A percentile compares a stretch with the other conserved stretches of the same genome.
phyloP scores from a whole-genome alignment of 2,329 filamentous ascomycete species.

The Trichoderma arundinaceum region DNA sequence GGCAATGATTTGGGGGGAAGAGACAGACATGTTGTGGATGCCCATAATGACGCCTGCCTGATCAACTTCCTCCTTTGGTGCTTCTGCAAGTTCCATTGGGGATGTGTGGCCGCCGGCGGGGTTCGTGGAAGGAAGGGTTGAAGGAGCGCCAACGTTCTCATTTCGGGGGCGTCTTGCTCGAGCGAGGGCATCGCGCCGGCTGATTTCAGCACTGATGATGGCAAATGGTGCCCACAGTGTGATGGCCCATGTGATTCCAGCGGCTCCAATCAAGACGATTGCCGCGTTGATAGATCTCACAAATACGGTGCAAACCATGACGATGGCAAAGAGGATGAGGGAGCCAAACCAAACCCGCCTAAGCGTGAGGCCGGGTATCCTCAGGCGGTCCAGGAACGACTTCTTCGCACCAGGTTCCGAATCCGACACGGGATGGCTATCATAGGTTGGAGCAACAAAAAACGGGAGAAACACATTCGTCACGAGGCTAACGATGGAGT shows the following conservation, averaged over 20 bases:
- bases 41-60: constrained; percentile 90
- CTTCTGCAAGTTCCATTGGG: constrained; percentile 38
- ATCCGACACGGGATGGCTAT: constrained; percentile 47
- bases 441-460: constrained; percentile 82
- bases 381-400: constrained; percentile 64
- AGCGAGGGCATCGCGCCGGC: constrained; percentile 71
- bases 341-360: constrained; percentile 86
- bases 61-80: constrained; percentile 67
- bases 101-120: constrained; percentile 35
- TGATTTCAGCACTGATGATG: constrained; percentile 91
- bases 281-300: constrained; percentile 73
- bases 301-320: constrained; percentile 84
- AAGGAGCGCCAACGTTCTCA: constrained; percentile 27
- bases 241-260: constrained; percentile 91
- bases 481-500: constrained; percentile 81
- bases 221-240: constrained; percentile 95
- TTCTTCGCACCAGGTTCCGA: constrained; percentile 43
- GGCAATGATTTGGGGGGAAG: constrained; percentile 87
- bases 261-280: constrained; percentile 76
- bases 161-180: constrained; percentile 45
- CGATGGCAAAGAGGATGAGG: constrained; percentile 79
- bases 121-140: neutral
- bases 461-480: constrained; percentile 86
- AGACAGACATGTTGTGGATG: constrained; percentile 94
- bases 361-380: constrained; percentile 83